Evolutionary conservation across 495 filamentous ascomycete species (phyloP).

Genomic region (Penicillium pulvis): DNA sequence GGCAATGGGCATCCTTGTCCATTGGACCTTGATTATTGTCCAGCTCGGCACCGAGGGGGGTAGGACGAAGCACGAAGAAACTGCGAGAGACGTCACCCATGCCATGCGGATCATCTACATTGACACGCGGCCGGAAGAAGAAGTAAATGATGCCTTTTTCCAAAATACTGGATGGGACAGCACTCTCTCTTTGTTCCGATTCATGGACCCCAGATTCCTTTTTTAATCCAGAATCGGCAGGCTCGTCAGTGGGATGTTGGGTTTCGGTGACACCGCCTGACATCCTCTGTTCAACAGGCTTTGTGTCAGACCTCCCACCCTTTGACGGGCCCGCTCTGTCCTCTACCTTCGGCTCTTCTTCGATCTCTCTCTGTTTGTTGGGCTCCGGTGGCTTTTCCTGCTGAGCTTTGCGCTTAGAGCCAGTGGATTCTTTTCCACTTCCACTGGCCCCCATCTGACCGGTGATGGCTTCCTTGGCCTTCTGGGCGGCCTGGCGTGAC

Average conservation of each 20-base stretch:
- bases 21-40: slow-evolving; percentile 58
- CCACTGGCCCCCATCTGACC: slow-evolving; percentile 26
- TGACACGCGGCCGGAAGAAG: slow-evolving; percentile 80
- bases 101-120: slow-evolving; percentile 68
- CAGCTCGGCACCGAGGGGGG: slow-evolving; percentile 70
- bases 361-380: slow-evolving; percentile 31
- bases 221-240: slow-evolving; percentile 8
- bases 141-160: slow-evolving; percentile 97
- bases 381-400: slow-evolving; percentile 27
- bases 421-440: slow-evolving; percentile 19
- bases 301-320: neutral
- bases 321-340: slow-evolving; percentile 22
- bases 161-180: slow-evolving; percentile 70
- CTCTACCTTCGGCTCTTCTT: slow-evolving; percentile 18
- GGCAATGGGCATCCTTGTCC: slow-evolving; percentile 59
- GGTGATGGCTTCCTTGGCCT: slow-evolving; percentile 48
- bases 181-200: slow-evolving; percentile 53
- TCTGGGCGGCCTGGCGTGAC: slow-evolving; percentile 45
- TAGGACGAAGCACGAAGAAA: slow-evolving; percentile 80
- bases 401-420: slow-evolving; percentile 40
- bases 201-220: slow-evolving; percentile 32
- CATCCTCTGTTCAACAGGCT: neutral
- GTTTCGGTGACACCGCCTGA: neutral
- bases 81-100: slow-evolving; percentile 75
- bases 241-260: neutral